Evolutionary conservation across 768 basidiomycete genomes (phyloP), one percentile per base, ranked within the genome.

Genomic region (Boletus subparvulus): DNA sequence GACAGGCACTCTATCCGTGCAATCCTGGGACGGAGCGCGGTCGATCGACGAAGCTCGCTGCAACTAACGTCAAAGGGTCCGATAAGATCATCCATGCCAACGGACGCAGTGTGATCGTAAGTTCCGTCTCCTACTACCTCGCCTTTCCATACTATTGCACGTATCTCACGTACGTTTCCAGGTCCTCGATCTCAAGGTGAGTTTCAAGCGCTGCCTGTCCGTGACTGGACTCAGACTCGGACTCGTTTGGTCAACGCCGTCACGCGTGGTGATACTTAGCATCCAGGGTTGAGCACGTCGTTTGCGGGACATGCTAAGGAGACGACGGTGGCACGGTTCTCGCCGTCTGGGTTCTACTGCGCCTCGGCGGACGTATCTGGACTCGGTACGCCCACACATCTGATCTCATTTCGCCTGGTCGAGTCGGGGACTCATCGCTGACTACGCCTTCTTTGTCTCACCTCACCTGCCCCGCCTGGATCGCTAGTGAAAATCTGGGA

Each of bases 281-380:
- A 90, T 68, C 83, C 87, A 13, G 75, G 78, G 4, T 73, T 82
- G 6, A 81, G 86, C 13, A 78, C 77, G 13, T 78, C 85, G 24
- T 94, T 95, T 68, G 78, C 83, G 43, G 90, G 89, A 30, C 94
- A 97, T 72, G 82, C 86, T 4, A 86, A 93, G 61, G 86, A 87
- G 52, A 81, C 92, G 8, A 94, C 92, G 2, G 91, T 95, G 17
- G 95, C 96, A 14, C 85, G 92, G 37, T 83, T 97, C 64, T 94
- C 94, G 3, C 95, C 94, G 0, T 90, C 92, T 2, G 95, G 96
- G 28, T 97, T 87, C 74, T 98, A 98, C 74, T 94, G 91, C 67
- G 95, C 96, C 5, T 96, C 93, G 32, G 96, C 83, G 24, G 95
- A 98, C 69, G 73, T 81, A 5, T 77, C 78, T 32, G 95, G 95